Conservation (phyloP, 176 grass and related monocot species). For the Oryza punctata region DNA sequence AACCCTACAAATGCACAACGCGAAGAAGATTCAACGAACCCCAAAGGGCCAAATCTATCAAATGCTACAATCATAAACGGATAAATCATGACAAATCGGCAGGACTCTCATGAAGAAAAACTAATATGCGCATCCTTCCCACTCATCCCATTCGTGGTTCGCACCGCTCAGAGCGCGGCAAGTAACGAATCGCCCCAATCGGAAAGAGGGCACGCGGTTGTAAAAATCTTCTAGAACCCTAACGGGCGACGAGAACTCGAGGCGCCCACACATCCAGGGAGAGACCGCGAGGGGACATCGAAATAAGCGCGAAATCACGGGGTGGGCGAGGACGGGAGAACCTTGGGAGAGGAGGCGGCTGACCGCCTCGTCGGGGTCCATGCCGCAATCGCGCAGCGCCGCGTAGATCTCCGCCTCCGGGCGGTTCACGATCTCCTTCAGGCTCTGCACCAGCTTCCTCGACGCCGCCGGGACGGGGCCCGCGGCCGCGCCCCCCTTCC, state of each 20-base stretch:
- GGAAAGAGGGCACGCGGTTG: not conserved
- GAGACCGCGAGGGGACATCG: not conserved
- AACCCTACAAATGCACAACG: slow-evolving; percentile 31
- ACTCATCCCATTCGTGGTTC: slow-evolving; percentile 24
- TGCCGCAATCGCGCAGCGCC: slow-evolving; percentile 90
- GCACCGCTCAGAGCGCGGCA: not conserved
- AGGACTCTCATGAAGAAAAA: not conserved
- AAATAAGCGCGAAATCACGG: slow-evolving; percentile 26
- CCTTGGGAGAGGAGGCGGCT: slow-evolving; percentile 95
- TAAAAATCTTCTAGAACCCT: slow-evolving; percentile 33
- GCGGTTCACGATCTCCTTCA: slow-evolving; percentile 99
- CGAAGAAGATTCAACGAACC: not conserved
- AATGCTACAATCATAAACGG: not conserved
- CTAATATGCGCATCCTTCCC: not conserved
- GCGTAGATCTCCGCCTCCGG: slow-evolving; percentile 95
- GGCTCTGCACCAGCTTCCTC: slow-evolving; percentile 84
- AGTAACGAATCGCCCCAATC: slow-evolving; percentile 41
- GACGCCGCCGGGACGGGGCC: slow-evolving; percentile 60
- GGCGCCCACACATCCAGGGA: not conserved
- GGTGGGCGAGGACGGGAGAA: not conserved
- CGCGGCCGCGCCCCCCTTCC: slow-evolving; percentile 35
- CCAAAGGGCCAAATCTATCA: slow-evolving; percentile 16
- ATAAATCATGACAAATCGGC: slow-evolving; percentile 12
- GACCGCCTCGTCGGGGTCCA: slow-evolving; percentile 95
- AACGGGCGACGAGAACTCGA: not conserved